These are phyloP conservation scores for Penicillium sclerotiorum DNA, from an alignment of 2,329 filamentous ascomycete genomes.

Conservation along the genomic window DNA sequence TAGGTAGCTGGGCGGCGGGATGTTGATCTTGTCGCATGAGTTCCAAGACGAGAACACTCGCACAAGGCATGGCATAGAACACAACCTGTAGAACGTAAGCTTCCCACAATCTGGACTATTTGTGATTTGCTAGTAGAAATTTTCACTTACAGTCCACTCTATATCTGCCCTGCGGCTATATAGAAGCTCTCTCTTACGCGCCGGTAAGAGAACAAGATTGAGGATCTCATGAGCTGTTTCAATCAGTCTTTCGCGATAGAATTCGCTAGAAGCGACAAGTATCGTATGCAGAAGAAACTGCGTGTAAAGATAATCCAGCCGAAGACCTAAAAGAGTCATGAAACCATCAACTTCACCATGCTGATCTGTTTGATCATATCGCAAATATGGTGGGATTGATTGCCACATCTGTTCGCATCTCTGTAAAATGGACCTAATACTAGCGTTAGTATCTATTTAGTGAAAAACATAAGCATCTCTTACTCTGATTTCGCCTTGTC, in stretches of 20 bases:
- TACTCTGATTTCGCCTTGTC: background rate
- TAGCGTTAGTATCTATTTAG: background rate
- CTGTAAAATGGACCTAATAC: background rate
- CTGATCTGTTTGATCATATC: slow-evolving; percentile 1
- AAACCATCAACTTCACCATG: background rate
- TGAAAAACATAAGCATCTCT: background rate
- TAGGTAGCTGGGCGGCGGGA: background rate
- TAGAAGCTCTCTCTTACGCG: slow-evolving; percentile 3
- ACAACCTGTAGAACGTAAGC: slow-evolving; percentile 8
- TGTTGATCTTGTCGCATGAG: slow-evolving; percentile 8
- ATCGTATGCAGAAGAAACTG: slow-evolving; percentile 6
- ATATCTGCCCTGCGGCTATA: slow-evolving; percentile 8
- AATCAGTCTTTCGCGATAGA: slow-evolving; percentile 1
- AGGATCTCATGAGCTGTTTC: slow-evolving; percentile 11
- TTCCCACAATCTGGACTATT: background rate
- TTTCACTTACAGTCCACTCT: slow-evolving; percentile 9
- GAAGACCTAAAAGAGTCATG: background rate
- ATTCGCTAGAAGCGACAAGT: slow-evolving; percentile 2
- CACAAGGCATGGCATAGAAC: slow-evolving; percentile 13
- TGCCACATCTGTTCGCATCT: slow-evolving; percentile 4
- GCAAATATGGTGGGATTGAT: slow-evolving; percentile 9
- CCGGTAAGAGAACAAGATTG: slow-evolving; percentile 5
- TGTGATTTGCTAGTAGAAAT: background rate
- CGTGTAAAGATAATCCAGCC: slow-evolving; percentile 1
- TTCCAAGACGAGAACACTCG: slow-evolving; percentile 11